These are phyloP conservation scores for Chrysoporthe austroafricana DNA, from an alignment of 2,329 filamentous ascomycete species.

Conservation along the genomic window DNA sequence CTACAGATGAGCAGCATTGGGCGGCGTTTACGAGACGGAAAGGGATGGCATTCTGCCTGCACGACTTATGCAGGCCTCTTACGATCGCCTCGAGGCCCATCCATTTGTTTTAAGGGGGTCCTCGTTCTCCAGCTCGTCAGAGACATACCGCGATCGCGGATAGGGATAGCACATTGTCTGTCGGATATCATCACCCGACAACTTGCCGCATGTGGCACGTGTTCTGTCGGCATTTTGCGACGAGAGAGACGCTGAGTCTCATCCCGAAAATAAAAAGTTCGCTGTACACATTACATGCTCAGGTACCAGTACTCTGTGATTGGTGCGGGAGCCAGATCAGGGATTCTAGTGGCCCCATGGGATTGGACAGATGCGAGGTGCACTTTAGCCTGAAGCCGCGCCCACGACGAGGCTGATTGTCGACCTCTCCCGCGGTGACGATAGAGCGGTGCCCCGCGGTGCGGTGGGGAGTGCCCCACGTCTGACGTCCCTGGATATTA, in stretches of 20 bases:
- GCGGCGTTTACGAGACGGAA: conserved; percentile 26
- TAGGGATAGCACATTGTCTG: background rate
- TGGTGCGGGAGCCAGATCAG: conserved; percentile 25
- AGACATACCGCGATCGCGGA: background rate
- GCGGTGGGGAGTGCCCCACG: conserved; percentile 5
- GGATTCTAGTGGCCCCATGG: conserved; percentile 14
- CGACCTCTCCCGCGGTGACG: conserved; percentile 16
- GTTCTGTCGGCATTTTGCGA: conserved; percentile 2
- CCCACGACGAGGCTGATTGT: conserved; percentile 28
- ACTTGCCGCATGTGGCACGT: background rate
- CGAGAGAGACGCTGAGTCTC: background rate
- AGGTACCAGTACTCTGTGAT: conserved; percentile 26
- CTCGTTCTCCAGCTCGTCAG: background rate
- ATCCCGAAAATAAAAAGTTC: background rate
- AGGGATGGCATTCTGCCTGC: conserved; percentile 16
- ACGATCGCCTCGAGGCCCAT: conserved; percentile 11
- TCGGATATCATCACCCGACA: background rate
- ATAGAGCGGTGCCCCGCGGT: conserved; percentile 4
- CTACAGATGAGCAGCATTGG: conserved; percentile 22
- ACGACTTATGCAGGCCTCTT: conserved; percentile 7
- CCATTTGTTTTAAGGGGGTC: background rate
- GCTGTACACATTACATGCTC: background rate
- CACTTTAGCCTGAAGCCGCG: conserved; percentile 22
- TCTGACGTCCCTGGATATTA: conserved; percentile 5
- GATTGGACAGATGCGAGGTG: conserved; percentile 14